Evolutionary conservation across 1,284 basidiomycete species (phyloP), one percentile per base, ranked within the genome.

Genomic region (Takashimella tepidaria): DNA sequence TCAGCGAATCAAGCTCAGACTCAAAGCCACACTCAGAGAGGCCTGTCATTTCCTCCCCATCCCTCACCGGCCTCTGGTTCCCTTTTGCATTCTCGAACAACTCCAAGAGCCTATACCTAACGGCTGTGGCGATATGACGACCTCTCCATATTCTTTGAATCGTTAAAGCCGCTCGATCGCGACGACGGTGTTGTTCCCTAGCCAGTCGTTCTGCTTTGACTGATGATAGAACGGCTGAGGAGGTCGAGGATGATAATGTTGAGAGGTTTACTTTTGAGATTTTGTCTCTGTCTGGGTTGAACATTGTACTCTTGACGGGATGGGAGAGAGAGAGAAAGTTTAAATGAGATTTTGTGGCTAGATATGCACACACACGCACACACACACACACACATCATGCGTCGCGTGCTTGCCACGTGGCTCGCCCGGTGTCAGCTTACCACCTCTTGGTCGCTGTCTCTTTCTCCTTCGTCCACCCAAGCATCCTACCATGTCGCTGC

Each of bases 91-190:
- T n/a, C n/a, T n/a, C n/a, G n/a, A n/a, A n/a, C n/a, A n/a, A n/a
- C n/a, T n/a, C n/a, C n/a, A n/a, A n/a, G n/a, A n/a, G n/a, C n/a
- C n/a, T n/a, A n/a, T n/a, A n/a, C n/a, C n/a, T n/a, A n/a, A n/a
- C n/a, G n/a, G n/a, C 4, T 8, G 22, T 37, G 0, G 58, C 60
- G 13, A 47, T 47, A 22, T 47, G 48, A 6, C 65, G 57, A 0
- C 72, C 73, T 42, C 73, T 54, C 73, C 72, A 76, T 16, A 68
- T 53, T n/a, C 64, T 55, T 57, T 76, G 74, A 4, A 76, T 66
- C 0, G 50, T 45, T 5, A 60, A 37, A 0, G 70, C 70, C 1
- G 69, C 63, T 8, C 53, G 45, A 21, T 71, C 66, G 31, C 68
- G 58, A n/a, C 49, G 53, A 5, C 70, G 56, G 19, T 55, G 49